Evolutionary conservation across 257 asterid species (phyloP).

Genomic region (Solanum arcanum): DNA sequence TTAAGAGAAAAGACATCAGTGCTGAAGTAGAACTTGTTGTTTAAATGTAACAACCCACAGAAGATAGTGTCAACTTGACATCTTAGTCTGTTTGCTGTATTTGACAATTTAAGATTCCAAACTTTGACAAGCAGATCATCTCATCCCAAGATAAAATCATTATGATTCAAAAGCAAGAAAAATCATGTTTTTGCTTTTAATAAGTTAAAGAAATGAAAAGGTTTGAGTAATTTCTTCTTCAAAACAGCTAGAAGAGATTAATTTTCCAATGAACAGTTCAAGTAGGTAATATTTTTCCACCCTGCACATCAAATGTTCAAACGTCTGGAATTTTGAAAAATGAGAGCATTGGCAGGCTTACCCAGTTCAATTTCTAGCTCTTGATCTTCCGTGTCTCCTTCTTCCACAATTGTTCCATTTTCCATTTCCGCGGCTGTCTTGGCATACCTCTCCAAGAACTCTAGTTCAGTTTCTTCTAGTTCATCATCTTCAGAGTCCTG

Average conservation of each 20-base stretch:
- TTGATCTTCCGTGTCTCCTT: conserved; percentile 29
- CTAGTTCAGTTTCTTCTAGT: conserved; percentile 32
- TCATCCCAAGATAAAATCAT: not conserved
- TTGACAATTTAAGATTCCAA: not conserved
- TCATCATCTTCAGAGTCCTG: conserved; percentile 35
- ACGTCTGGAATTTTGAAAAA: not conserved
- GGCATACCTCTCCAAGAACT: conserved; percentile 30
- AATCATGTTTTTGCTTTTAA: not conserved
- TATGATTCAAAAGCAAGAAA: not conserved
- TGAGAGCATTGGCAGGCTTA: conserved; percentile 2
- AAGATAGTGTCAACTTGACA: not conserved
- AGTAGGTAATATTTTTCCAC: not conserved
- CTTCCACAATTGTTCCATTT: conserved; percentile 20
- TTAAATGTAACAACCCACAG: not conserved
- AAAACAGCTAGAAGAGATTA: not conserved
- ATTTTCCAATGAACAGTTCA: not conserved
- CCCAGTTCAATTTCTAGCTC: conserved; percentile 26
- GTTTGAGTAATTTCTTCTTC: not conserved
- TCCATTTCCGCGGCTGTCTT: conserved; percentile 22
- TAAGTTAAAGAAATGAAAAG: not conserved
- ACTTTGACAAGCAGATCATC: not conserved
- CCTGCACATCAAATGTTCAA: not conserved
- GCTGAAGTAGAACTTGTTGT: not conserved
- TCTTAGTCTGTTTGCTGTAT: not conserved
- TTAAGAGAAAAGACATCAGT: not conserved